Base-by-base conservation (phyloP, 2,329 filamentous ascomycete species). In the Fusarium sarcochroum region DNA sequence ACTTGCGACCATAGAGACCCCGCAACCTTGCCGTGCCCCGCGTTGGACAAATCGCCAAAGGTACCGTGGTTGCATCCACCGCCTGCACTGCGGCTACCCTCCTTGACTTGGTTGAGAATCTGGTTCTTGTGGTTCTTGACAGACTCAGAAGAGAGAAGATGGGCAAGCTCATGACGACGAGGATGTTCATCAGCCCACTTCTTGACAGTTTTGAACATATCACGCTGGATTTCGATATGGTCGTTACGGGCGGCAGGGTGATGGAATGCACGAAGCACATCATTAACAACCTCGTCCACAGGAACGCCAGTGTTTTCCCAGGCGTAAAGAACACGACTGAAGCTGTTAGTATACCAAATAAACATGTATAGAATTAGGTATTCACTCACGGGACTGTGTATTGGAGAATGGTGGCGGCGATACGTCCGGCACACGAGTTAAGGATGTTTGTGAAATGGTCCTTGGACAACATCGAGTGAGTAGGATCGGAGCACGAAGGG, bases 261-360 rank as follows among this genome's bases (percentile, higher is more conserved):
- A 78, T 99, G 96, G 82, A 98, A 97, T 13, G 93, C 90, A 23
- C 88, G 88, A 46, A 94, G 82, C 40, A 97, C 89, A 71, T 98
- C 95, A 66, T 93, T 85, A 66, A 94, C 84, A 1, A 98, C 91
- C 78, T 97, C 92, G 37, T 97, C 88, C 6, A 96, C 91, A 1
- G 93, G 89, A 1, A 97, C 90, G 42, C 91, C 89, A 4, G 91
- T 88, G 76, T 98, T 92, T 69, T 98, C 93, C 93, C 94, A 98
- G 5, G 94, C 95, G 76, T 95, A 97, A 20, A 99, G 85, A 47
- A 98, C 83, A 35, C 95, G 92, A 3, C 87, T 89, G 66, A 21
- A 21, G 5, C 48, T 14, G 50, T 70, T 34, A 73, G 62, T n/a
- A 37, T 50, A 23, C 17, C 23, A 8, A 35, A 18, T 2, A 37